These are phyloP conservation scores for Trypanosoma rangeli DNA, from an alignment of 208 protist species.

Conservation along the genomic window DNA sequence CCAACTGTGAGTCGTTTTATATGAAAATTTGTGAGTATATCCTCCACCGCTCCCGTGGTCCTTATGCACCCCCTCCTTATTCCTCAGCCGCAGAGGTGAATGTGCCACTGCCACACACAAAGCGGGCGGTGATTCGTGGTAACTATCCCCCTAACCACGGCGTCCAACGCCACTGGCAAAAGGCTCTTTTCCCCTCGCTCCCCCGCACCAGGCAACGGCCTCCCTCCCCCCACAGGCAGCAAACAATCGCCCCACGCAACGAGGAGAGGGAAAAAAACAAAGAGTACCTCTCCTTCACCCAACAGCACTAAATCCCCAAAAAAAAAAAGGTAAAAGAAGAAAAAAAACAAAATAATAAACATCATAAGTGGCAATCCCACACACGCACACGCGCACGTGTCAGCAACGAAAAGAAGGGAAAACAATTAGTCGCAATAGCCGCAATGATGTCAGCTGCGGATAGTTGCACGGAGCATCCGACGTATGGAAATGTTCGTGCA, in stretches of 20 bases:
- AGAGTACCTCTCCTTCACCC: slow-evolving; percentile 24
- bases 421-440: neutral
- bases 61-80: slow-evolving; percentile 13
- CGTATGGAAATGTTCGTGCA: neutral
- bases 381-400: slow-evolving; percentile 3
- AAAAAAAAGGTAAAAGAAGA: slow-evolving; percentile 12
- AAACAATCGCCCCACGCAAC: neutral
- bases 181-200: neutral
- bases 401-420: slow-evolving; percentile 25
- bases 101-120: neutral
- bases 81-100: slow-evolving; percentile 9
- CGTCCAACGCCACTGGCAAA: neutral
- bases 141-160: neutral
- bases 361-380: no score
- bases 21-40: neutral
- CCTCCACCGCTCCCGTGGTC: neutral
- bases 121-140: neutral
- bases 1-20: no score
- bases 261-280: slow-evolving; percentile 1
- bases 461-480: neutral
- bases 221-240: neutral
- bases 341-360: slow-evolving; percentile 12
- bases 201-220: neutral
- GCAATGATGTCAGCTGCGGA: neutral
- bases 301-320: slow-evolving; percentile 20